Percentiles rank a stretch among this genome's conserved stretches.
These are phyloP conservation scores for Mycosarcoma maydis DNA, from an alignment of 1,284 basidiomycete species.

Conservation along the genomic window DNA sequence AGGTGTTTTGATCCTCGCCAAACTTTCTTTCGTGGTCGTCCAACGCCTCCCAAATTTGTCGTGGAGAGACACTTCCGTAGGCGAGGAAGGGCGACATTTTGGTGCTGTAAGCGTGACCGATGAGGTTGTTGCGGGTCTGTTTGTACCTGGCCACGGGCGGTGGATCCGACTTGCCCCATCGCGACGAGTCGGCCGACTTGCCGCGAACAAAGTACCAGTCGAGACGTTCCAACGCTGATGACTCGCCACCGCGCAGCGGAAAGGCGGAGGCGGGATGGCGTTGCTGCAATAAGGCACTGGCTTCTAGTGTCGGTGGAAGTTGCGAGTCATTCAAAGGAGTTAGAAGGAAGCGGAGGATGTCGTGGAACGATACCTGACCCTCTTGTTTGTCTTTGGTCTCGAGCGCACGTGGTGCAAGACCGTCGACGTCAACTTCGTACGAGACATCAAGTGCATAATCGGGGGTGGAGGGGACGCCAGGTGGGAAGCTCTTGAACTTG, in stretches of 20 bases:
- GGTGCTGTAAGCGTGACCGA: conserved; percentile 71
- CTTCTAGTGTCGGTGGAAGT: conserved; percentile 49
- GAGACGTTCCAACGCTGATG: conserved; percentile 57
- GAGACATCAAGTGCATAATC: conserved; percentile 61
- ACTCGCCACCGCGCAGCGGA: conserved; percentile 59
- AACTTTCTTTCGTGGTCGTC: conserved; percentile 67
- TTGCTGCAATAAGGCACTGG: conserved; percentile 52
- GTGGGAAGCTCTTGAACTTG: conserved; percentile 55
- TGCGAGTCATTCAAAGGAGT: conserved; percentile 56
- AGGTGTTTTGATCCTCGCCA: conserved; percentile 68
- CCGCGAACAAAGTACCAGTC: conserved; percentile 64
- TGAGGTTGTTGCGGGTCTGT: conserved; percentile 71
- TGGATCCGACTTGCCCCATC: conserved; percentile 59
- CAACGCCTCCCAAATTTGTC: conserved; percentile 68
- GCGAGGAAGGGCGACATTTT: conserved; percentile 72
- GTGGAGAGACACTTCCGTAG: conserved; percentile 70
- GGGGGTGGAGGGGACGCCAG: conserved; percentile 38
- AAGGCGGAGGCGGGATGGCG: conserved; percentile 61
- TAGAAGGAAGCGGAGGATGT: conserved; percentile 58
- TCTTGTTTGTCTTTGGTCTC: conserved; percentile 51
- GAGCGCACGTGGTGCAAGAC: conserved; percentile 39
- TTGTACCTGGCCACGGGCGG: conserved; percentile 70
- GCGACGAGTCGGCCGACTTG: conserved; percentile 55
- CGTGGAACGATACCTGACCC: conserved; percentile 61
- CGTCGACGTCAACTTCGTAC: conserved; percentile 63